phyloP scores from a whole-genome alignment of 1,284 basidiomycete genomes.

The Kalmanozyma brasiliensis region DNA sequence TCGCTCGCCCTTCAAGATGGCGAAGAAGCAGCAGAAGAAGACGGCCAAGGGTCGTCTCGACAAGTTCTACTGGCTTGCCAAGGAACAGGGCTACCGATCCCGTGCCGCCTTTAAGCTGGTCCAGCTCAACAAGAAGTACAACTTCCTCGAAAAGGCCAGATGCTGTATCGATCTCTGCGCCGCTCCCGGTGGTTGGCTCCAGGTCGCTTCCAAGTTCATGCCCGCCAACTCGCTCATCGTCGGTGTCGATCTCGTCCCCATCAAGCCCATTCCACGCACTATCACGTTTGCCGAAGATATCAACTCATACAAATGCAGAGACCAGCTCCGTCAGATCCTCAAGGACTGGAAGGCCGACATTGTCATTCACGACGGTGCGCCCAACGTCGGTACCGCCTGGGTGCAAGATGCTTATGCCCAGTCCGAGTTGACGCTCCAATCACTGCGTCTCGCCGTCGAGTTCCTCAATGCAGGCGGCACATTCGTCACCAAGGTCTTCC shows the following conservation, averaged over 20 bases:
- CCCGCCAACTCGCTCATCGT: slow-evolving; percentile 92
- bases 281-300: slow-evolving; percentile 95
- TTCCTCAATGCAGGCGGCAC: slow-evolving; percentile 87
- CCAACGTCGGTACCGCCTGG: slow-evolving; percentile 99
- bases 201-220: slow-evolving; percentile 99
- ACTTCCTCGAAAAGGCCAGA: slow-evolving; percentile 87
- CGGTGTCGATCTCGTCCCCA: slow-evolving; percentile 95
- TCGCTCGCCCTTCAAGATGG: slow-evolving; percentile 37
- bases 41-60: slow-evolving; percentile 68
- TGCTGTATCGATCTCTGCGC: slow-evolving; percentile 99
- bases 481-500: slow-evolving; percentile 98
- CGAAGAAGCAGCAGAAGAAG: slow-evolving; percentile 66
- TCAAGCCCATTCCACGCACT: slow-evolving; percentile 93
- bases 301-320: slow-evolving; percentile 89
- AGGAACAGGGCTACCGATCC: slow-evolving; percentile 97
- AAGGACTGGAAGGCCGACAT: slow-evolving; percentile 99
- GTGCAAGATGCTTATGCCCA: slow-evolving; percentile 98
- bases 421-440: slow-evolving; percentile 95
- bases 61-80: slow-evolving; percentile 70
- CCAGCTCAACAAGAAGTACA: slow-evolving; percentile 98
- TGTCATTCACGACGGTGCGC: slow-evolving; percentile 99
- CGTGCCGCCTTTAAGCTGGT: slow-evolving; percentile 99
- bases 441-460: slow-evolving; percentile 94
- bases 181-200: slow-evolving; percentile 98
- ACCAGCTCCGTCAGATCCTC: slow-evolving; percentile 84